A percentile compares a stretch with the other conserved stretches of the same genome.
phyloP scores from a whole-genome alignment of 176 grass and related monocot species.

The Eragrostis curvula region DNA sequence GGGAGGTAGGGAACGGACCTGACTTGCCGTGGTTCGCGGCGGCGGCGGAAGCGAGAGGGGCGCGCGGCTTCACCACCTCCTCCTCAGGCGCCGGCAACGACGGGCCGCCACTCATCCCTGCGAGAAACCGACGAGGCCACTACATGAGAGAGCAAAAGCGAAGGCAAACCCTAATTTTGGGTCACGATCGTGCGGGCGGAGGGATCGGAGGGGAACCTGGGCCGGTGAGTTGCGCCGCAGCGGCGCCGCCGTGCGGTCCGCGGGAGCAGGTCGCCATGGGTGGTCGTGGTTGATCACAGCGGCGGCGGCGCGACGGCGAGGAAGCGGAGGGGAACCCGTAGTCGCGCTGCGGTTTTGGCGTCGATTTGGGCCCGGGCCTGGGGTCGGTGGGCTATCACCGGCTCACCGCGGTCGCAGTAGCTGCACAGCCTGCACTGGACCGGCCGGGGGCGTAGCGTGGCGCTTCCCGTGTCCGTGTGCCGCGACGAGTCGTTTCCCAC shows the following conservation, averaged over 20 bases:
- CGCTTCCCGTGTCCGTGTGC: too few relatives aligned
- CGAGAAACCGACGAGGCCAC: background rate
- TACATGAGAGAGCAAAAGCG: background rate
- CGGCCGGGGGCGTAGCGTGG: too few relatives aligned
- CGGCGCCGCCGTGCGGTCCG: background rate
- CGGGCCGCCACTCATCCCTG: background rate
- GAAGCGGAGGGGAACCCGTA: background rate
- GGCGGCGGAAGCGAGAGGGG: background rate
- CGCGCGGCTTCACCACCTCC: background rate
- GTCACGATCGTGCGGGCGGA: background rate
- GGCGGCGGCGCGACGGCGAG: background rate
- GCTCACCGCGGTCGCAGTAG: too few relatives aligned
- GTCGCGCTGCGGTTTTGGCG: too few relatives aligned
- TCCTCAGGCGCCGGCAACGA: background rate
- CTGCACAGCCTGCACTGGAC: too few relatives aligned
- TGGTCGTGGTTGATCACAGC: background rate
- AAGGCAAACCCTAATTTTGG: conserved; percentile 2
- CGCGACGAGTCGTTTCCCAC: too few relatives aligned
- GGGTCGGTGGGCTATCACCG: too few relatives aligned
- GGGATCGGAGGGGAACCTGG: conserved; percentile 1
- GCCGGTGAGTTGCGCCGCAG: background rate
- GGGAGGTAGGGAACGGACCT: background rate
- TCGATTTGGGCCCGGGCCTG: too few relatives aligned
- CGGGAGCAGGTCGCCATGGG: background rate
- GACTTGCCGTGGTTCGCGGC: background rate